Conservation (phyloP, 805 yeast species). For the Citeromyces matritensis region DNA sequence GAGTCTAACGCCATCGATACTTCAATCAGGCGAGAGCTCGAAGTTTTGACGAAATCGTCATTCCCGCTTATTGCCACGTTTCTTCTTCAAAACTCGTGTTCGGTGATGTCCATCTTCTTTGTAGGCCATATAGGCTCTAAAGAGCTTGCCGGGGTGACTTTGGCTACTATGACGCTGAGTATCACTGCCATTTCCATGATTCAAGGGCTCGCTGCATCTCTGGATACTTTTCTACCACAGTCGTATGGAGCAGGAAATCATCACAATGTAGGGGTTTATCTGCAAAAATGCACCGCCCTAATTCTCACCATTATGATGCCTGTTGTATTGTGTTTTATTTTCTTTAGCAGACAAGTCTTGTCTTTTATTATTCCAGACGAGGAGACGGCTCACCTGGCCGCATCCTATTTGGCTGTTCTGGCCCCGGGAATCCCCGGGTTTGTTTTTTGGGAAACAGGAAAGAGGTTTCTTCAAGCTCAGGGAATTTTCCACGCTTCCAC, state of each 20-base stretch:
- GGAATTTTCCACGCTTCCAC: slow-evolving; percentile 74
- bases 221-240: slow-evolving; percentile 69
- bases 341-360: slow-evolving; percentile 37
- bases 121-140: slow-evolving; percentile 61
- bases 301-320: slow-evolving; percentile 35
- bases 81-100: slow-evolving; percentile 53
- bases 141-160: slow-evolving; percentile 62
- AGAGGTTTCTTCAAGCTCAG: slow-evolving; percentile 63
- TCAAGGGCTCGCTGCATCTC: slow-evolving; percentile 66
- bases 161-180: slow-evolving; percentile 68
- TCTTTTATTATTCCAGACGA: slow-evolving; percentile 13
- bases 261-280: slow-evolving; percentile 51
- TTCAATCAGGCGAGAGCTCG: slow-evolving; percentile 14
- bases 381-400: slow-evolving; percentile 34
- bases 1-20: too few relatives aligned
- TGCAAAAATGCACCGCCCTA: slow-evolving; percentile 51
- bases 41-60: slow-evolving; percentile 23
- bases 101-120: slow-evolving; percentile 64
- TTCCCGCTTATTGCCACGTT: slow-evolving; percentile 54
- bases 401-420: slow-evolving; percentile 37
- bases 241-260: slow-evolving; percentile 58
- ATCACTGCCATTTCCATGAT: slow-evolving; percentile 63
- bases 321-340: slow-evolving; percentile 45
- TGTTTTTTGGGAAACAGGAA: slow-evolving; percentile 45
- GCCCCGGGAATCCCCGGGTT: slow-evolving; percentile 62